Evolutionary conservation across 345 rosid genomes (phyloP), one percentile per base, ranked within the genome.

Genomic region (Microthlaspi erraticum): DNA sequence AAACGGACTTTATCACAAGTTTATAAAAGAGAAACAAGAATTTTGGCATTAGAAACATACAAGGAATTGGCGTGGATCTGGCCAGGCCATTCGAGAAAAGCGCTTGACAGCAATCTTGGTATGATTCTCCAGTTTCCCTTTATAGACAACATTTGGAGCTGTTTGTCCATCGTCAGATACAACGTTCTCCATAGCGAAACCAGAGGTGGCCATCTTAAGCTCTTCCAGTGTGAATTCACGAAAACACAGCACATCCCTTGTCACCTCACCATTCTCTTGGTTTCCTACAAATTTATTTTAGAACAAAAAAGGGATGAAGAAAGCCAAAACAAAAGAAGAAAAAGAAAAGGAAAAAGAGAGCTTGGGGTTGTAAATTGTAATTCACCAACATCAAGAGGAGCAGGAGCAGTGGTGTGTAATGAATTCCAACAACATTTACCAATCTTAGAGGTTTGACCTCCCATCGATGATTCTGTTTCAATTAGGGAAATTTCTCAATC

Each of bases 161-260:
- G 81, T 90, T 67, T 85, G 91, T 50, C 91, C 92, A 41, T 90
- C 83, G 75, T 87, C 96, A 7, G 98, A 87, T 16, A 93, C 89
- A 55, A 88, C 82, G 33, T 86, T 88, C 77, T 93, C 97, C 51
- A 82, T 77, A 12, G 96, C 79, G 61, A 93, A 93, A 78, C 85
- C 85, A 45, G 90, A 85, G 14, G 98, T 88, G 16, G 98, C 98
- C 31, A 72, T 77, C 77, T 70, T 90, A 51, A 93, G 85, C 76
- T 89, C 85, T 64, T 88, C 83, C 8, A 87, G 54, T 2, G 96
- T 78, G 80, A 78, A 92, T 66, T 85, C 91, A 11, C 75, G 79
- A 20, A 93, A 87, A 31, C 63, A 64, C 0, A 80, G 81, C 38
- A 79, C 62, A 20, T 73, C 72, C 4, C 29, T 26, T 54, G 73